Conservation (phyloP, 2,329 filamentous ascomycete species). For the Colletotrichum sublineola region DNA sequence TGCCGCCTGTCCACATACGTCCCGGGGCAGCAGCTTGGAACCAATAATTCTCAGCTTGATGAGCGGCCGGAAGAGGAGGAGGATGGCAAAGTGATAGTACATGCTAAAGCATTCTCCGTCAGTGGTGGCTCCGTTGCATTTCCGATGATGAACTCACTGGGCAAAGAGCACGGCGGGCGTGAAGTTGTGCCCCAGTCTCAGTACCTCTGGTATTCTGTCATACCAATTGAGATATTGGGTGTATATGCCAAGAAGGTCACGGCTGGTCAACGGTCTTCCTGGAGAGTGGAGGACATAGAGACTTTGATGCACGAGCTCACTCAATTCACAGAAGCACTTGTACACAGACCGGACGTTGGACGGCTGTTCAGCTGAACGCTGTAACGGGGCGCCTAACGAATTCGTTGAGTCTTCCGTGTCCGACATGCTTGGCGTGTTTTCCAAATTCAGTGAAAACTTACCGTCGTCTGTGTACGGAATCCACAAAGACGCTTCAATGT, state of each 20-base stretch:
- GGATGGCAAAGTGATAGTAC: constrained; percentile 78
- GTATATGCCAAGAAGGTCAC: constrained; percentile 74
- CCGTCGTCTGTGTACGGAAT: constrained; percentile 71
- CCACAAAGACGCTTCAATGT: constrained; percentile 72
- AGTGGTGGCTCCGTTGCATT: not conserved
- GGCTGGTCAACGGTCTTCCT: constrained; percentile 72
- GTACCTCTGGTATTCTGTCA: constrained; percentile 72
- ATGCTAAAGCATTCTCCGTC: constrained; percentile 60
- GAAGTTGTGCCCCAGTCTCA: constrained; percentile 76
- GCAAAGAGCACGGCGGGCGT: constrained; percentile 80
- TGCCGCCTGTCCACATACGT: constrained; percentile 74
- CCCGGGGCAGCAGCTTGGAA: constrained; percentile 72
- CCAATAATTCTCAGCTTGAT: constrained; percentile 75
- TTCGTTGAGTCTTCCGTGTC: constrained; percentile 33
- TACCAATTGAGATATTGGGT: constrained; percentile 81
- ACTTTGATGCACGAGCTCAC: constrained; percentile 79
- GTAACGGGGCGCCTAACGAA: constrained; percentile 62
- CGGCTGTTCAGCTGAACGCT: constrained; percentile 70
- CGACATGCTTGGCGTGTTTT: constrained; percentile 3
- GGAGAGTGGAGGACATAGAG: constrained; percentile 81
- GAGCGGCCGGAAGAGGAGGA: constrained; percentile 80
- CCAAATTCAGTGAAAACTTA: constrained; percentile 49
- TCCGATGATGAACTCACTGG: constrained; percentile 68
- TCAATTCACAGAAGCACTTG: constrained; percentile 78
- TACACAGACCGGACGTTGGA: constrained; percentile 78